These are phyloP conservation scores for Coffea humblotiana DNA, from an alignment of 305 asterid species.

Conservation along the genomic window DNA sequence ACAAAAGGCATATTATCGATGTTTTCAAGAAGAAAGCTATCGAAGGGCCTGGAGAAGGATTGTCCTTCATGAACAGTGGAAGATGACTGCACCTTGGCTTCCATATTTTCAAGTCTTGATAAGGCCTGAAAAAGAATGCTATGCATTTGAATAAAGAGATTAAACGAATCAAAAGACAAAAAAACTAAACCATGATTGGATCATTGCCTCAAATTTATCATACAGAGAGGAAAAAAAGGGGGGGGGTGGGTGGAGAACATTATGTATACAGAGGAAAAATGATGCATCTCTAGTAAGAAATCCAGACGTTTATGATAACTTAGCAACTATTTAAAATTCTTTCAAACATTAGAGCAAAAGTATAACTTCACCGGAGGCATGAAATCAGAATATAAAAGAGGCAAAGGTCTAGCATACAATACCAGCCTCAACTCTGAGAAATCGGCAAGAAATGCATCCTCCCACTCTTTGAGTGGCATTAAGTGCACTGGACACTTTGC, in stretches of 20 bases:
- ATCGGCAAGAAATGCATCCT: slow-evolving; percentile 80
- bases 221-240: neutral
- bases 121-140: slow-evolving; percentile 46
- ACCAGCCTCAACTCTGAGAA: slow-evolving; percentile 85
- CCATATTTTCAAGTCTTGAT: slow-evolving; percentile 37
- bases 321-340: neutral
- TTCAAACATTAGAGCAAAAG: neutral
- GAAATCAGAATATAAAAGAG: neutral
- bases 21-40: slow-evolving; percentile 35
- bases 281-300: neutral
- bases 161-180: neutral
- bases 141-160: neutral
- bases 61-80: slow-evolving; percentile 19
- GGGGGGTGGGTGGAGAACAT: too few relatives aligned
- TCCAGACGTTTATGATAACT: neutral
- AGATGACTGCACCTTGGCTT: slow-evolving; percentile 23
- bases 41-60: slow-evolving; percentile 35
- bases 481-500: slow-evolving; percentile 64
- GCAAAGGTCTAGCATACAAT: slow-evolving; percentile 11
- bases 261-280: neutral
- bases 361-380: slow-evolving; percentile 3
- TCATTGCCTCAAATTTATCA: neutral
- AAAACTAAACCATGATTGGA: neutral
- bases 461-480: slow-evolving; percentile 88
- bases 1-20: slow-evolving; percentile 26